Percentiles rank a stretch among this genome's conserved stretches.
These are phyloP conservation scores for Paxillus ammoniavirescens DNA, from an alignment of 768 basidiomycete genomes.

Conservation along the genomic window DNA sequence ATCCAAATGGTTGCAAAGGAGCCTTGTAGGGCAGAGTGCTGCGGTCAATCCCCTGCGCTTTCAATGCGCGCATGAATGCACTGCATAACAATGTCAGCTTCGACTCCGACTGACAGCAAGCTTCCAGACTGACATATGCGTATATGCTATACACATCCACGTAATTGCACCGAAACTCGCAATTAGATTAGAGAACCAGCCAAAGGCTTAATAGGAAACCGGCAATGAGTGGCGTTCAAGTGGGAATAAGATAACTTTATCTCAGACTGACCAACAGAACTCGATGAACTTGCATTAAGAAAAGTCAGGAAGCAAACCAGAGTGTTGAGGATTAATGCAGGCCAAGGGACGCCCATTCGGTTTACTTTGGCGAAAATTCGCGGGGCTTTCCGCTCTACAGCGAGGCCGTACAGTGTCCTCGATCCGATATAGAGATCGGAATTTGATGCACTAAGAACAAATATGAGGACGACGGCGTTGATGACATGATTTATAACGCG, in stretches of 20 bases:
- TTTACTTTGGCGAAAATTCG: conserved; percentile 38
- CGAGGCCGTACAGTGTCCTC: conserved; percentile 46
- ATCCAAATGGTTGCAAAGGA: conserved; percentile 63
- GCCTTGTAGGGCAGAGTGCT: conserved; percentile 50
- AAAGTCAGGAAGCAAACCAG: conserved; percentile 58
- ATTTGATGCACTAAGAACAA: conserved; percentile 48
- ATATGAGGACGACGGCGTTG: conserved; percentile 42
- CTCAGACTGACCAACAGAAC: conserved; percentile 43
- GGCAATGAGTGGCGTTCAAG: conserved; percentile 18
- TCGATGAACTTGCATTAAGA: conserved; percentile 51
- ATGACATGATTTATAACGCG: conserved; percentile 42
- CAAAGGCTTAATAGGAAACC: conserved; percentile 15
- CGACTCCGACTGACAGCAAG: conserved; percentile 6
- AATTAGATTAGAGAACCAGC: conserved; percentile 30
- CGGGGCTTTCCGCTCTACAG: conserved; percentile 47
- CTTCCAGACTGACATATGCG: conserved; percentile 22
- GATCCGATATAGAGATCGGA: conserved; percentile 58
- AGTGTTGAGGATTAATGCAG: conserved; percentile 52
- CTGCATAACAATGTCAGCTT: conserved; percentile 8
- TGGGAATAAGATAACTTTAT: conserved; percentile 22
- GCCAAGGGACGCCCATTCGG: conserved; percentile 30
- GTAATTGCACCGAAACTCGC: conserved; percentile 33
- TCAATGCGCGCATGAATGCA: conserved; percentile 21
- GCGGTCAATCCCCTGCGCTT: conserved; percentile 40
- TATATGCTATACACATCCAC: conserved; percentile 32